Evolutionary conservation across 352 stramenopile species (phyloP), one percentile per base, ranked within the genome.

Genomic region (Phytopythium oedochilum): DNA sequence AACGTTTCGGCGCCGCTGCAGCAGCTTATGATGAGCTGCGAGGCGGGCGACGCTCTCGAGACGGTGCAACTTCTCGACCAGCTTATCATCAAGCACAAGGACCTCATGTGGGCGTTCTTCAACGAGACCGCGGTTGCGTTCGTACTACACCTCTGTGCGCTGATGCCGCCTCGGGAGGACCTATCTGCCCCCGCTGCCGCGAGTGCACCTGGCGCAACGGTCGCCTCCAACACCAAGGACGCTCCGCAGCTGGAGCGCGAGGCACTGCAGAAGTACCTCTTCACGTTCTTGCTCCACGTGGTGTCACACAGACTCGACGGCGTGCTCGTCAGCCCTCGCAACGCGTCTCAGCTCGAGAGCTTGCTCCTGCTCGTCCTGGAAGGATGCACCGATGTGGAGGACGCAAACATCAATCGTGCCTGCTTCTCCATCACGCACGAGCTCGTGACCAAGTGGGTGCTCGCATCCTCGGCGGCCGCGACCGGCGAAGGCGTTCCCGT

Each of bases 11-110:
- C 86, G 50, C 75, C 74, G n/a, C 58, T 92, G 17, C 63, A 88
- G 54, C 67, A 73, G 29, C 57, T 94, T 9, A 91, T 94, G 81
- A 64, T 88, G 57, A 68, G 68, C 57, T 92, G 84, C 35, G 74
- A 89, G 26, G 55, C 73, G 12, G 39, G 60, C 3, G 83, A 94
- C 44, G 80, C 90, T 18, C 66, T 94, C 32, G 84, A 94, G 54
- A 78, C 92, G 25, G 82, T 94, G 49, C 84, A 92, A 64, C 62
- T 94, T 10, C 58, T 94, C 34, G 78, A 92, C 63, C 84, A 94
- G 63, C 68, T 94, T 36, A 90, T 94, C 56, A 90, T 92, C 68
- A 86, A 88, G 61, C 83, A 92, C 75, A 94, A 92, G 43, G 63
- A 77, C 6, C 70, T 66, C 32, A 65, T 94, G 7, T 75, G 77